Evolutionary conservation across 2,329 filamentous ascomycete genomes (phyloP), one percentile per base, ranked within the genome.

Genomic region (Aspergillus neotritici): DNA sequence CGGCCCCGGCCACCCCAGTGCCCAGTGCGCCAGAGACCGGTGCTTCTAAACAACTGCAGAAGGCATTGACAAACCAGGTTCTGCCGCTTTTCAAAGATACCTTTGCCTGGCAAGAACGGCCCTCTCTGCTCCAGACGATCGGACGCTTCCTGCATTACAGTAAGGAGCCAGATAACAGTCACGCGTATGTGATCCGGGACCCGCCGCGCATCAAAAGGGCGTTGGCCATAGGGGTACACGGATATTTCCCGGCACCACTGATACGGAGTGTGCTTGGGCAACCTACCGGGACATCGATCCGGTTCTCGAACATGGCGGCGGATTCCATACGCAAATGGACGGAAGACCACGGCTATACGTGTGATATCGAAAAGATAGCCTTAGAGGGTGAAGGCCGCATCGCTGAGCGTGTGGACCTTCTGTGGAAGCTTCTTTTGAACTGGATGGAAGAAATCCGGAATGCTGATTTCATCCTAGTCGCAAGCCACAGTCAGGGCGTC

Each of bases 361-460:
- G 89, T 49, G 85, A 94, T 54, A 87, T 98, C 43, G 89, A 96
- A 60, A 96, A 94, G 62, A 86, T 97, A 11, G 88, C 91, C 1
- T 76, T 98, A 0, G 93, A 98, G 68, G 91, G 91, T 15, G 93
- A 98, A 67, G 93, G 93, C 16, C 88, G 87, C 62, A 93, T 98
- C 36, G 79, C 79, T 3, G 90, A 97, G 50, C 79, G 93, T 5
- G 88, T 97, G 1, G 86, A 94, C 48, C 86, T 94, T 31, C 71
- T 98, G 5, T 98, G 93, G 93, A 94, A 91, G 65, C 75, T 97
- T 8, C 74, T 98, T 43, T 75, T 96, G 21, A 96, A 96, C 64
- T 95, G 89, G 87, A 87, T 96, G 51, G 88, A 95, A 31, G 84
- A 91, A 51, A 85, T 98, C 28, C 82, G 87, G 40, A 79, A 78